phyloP scores from a whole-genome alignment of 2,329 filamentous ascomycete species.

The Chrysoporthe cubensis region DNA sequence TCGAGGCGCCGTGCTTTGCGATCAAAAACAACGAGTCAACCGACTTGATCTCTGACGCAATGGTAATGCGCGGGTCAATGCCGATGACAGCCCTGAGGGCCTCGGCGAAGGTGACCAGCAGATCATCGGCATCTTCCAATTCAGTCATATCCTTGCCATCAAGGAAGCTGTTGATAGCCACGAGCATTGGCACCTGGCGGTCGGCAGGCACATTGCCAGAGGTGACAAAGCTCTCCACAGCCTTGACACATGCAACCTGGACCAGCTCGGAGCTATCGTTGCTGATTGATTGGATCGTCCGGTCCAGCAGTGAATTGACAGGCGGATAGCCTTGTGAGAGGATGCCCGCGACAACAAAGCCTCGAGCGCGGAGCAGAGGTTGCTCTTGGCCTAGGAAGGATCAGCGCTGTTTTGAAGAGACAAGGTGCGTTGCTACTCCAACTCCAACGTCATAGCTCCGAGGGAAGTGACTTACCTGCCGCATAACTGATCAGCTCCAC shows the following conservation, averaged over 20 bases:
- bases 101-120: conserved; percentile 88
- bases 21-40: conserved; percentile 85
- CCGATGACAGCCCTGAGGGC: conserved; percentile 82
- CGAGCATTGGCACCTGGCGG: conserved; percentile 64
- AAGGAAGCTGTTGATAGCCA: conserved; percentile 74
- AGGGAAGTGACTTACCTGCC: conserved; percentile 55
- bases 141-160: conserved; percentile 80
- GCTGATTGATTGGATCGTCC: conserved; percentile 75
- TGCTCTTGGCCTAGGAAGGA: conserved; percentile 53
- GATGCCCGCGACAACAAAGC: conserved; percentile 82
- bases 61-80: conserved; percentile 74
- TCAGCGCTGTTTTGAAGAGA: not conserved
- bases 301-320: conserved; percentile 69
- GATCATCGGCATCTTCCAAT: conserved; percentile 85
- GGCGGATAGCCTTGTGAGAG: conserved; percentile 71
- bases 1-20: conserved; percentile 83
- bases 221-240: conserved; percentile 70
- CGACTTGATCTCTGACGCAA: conserved; percentile 73
- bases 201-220: conserved; percentile 55
- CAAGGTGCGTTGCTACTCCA: not conserved
- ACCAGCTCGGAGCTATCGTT: conserved; percentile 83
- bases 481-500: conserved; percentile 80
- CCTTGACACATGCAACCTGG: conserved; percentile 88
- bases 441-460: not conserved
- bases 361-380: conserved; percentile 80